A percentile compares a stretch with the other conserved stretches of the same genome.
These are phyloP conservation scores for Xylaria castorea DNA, from an alignment of 495 filamentous ascomycete species.

Conservation along the genomic window DNA sequence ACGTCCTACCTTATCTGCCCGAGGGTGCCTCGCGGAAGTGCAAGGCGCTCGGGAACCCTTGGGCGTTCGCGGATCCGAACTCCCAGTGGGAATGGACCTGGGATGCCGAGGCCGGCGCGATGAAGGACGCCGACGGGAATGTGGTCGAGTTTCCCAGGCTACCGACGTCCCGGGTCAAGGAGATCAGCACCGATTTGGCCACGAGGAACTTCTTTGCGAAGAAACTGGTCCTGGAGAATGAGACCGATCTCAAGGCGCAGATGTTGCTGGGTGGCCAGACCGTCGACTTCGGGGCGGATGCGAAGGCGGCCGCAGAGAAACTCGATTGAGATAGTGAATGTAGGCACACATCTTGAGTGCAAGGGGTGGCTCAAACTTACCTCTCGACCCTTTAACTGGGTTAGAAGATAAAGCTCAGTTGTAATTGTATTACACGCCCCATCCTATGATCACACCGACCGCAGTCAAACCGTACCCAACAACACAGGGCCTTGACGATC, in stretches of 20 bases:
- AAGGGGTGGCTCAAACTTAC: neutral
- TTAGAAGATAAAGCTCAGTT: neutral
- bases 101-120: constrained; percentile 38
- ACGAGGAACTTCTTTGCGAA: constrained; percentile 31
- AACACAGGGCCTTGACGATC: neutral
- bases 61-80: constrained; percentile 36
- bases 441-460: neutral
- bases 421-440: neutral
- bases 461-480: neutral
- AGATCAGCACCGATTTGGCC: constrained; percentile 26
- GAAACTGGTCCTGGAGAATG: constrained; percentile 38
- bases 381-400: neutral
- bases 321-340: constrained; percentile 2
- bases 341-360: no score
- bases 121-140: constrained; percentile 50
- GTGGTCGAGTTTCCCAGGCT: constrained; percentile 46
- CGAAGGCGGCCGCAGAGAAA: constrained; percentile 22
- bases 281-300: constrained; percentile 38
- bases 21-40: constrained; percentile 38
- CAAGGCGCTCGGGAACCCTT: constrained; percentile 40
- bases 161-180: neutral
- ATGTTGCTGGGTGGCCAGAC: constrained; percentile 30
- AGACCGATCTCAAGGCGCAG: constrained; percentile 32
- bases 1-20: constrained; percentile 39
- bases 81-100: constrained; percentile 39